Evolutionary conservation across 495 filamentous ascomycete genomes (phyloP).

Genomic region (Lasiosphaeriaceae sp.): DNA sequence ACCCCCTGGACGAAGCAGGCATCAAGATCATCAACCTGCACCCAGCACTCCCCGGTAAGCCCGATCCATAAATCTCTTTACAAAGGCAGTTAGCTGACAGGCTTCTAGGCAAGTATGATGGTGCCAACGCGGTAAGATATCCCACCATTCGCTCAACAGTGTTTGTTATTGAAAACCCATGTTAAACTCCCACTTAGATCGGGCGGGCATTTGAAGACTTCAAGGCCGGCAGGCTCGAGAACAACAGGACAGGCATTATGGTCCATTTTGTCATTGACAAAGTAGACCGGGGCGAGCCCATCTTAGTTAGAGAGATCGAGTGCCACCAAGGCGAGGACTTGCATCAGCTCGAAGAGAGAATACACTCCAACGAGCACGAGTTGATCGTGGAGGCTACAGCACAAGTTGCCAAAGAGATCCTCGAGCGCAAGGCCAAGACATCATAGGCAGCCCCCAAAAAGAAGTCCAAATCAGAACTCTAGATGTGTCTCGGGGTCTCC

Average conservation of each 20-base stretch:
- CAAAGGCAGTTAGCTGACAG: neutral
- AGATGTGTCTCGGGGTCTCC: no score
- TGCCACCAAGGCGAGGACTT: slow-evolving; percentile 64
- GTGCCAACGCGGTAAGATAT: neutral
- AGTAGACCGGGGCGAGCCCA: slow-evolving; percentile 76
- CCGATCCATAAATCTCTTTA: no score
- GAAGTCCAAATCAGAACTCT: no score
- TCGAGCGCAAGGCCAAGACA: slow-evolving; percentile 2
- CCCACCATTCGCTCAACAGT: neutral
- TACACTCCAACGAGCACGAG: slow-evolving; percentile 67
- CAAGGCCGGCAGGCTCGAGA: slow-evolving; percentile 62
- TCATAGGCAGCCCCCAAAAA: neutral
- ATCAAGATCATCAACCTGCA: slow-evolving; percentile 84
- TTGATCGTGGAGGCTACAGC: slow-evolving; percentile 65
- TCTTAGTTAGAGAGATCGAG: slow-evolving; percentile 67
- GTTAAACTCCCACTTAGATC: slow-evolving; percentile 49
- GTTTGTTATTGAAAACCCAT: slow-evolving; percentile 47
- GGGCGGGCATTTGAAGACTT: slow-evolving; percentile 73
- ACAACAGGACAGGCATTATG: slow-evolving; percentile 81
- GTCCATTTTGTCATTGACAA: slow-evolving; percentile 83
- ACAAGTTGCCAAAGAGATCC: slow-evolving; percentile 44
- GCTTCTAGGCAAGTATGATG: slow-evolving; percentile 2
- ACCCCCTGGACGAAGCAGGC: slow-evolving; percentile 55
- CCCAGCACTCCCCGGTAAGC: slow-evolving; percentile 60
- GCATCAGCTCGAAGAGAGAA: slow-evolving; percentile 62